These are phyloP conservation scores for Zoysia pacifica DNA, from an alignment of 176 grass and related monocot genomes.

Conservation along the genomic window DNA sequence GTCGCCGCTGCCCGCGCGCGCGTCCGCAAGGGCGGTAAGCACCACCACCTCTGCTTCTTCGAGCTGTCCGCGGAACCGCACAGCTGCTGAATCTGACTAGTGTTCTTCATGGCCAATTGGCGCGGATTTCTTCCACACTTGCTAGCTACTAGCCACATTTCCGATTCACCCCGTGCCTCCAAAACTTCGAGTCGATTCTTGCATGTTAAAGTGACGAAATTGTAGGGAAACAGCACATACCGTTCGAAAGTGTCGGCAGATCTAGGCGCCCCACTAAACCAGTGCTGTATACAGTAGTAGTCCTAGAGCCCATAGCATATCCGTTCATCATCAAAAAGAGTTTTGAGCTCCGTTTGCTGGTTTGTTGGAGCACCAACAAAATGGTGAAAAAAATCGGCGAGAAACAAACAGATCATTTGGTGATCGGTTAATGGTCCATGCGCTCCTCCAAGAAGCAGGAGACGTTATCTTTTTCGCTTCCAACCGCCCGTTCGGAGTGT, in stretches of 20 bases:
- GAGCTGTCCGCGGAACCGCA: not conserved
- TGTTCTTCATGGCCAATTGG: too few relatives aligned
- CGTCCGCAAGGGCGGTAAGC: conserved; percentile 63
- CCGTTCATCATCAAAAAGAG: not conserved
- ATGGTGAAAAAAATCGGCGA: not conserved
- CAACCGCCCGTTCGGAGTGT: conserved; percentile 19
- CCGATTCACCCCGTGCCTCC: conserved; percentile 4
- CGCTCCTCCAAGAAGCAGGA: not conserved
- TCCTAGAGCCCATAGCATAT: not conserved
- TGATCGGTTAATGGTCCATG: conserved; percentile 39
- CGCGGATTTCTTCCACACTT: not conserved
- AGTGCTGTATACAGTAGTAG: not conserved
- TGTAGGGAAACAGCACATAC: too few relatives aligned
- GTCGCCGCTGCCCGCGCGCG: conserved; percentile 70
- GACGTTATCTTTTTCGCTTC: conserved; percentile 24
- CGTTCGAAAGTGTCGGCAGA: conserved; percentile 26
- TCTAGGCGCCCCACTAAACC: not conserved
- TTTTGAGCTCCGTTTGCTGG: not conserved
- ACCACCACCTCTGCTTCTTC: not conserved
- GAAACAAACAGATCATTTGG: conserved; percentile 34
- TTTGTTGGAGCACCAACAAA: not conserved
- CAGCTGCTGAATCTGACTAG: too few relatives aligned
- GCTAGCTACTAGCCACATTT: not conserved
- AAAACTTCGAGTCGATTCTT: not conserved
- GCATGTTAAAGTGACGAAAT: not conserved